These are phyloP conservation scores for Lactarius indigo DNA, from an alignment of 768 basidiomycete genomes.

Conservation along the genomic window DNA sequence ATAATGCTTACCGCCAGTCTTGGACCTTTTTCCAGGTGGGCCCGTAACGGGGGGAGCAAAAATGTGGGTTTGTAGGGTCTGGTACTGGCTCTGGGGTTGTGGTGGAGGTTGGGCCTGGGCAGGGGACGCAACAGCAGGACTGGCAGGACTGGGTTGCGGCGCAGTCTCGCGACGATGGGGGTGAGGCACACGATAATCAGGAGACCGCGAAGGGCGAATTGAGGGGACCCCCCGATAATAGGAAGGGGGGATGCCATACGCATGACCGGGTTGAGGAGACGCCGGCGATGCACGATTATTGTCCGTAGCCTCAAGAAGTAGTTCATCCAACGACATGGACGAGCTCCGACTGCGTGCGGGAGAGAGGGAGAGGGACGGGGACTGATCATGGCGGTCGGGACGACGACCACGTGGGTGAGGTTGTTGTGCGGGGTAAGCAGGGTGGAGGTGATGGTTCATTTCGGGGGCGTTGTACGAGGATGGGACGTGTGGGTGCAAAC, in stretches of 20 bases:
- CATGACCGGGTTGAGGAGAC: slow-evolving; percentile 28
- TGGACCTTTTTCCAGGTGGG: slow-evolving; percentile 65
- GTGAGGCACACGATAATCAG: slow-evolving; percentile 17
- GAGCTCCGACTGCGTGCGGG: slow-evolving; percentile 35
- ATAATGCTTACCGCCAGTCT: slow-evolving; percentile 34
- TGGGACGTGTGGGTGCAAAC: slow-evolving; percentile 27
- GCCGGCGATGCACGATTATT: slow-evolving; percentile 33
- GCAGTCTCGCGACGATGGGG: slow-evolving; percentile 11
- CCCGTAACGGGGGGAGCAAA: slow-evolving; percentile 73
- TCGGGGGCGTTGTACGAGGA: slow-evolving; percentile 24
- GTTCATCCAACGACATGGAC: slow-evolving; percentile 43
- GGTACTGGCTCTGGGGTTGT: slow-evolving; percentile 36
- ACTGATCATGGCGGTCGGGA: slow-evolving; percentile 21
- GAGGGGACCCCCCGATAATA: slow-evolving; percentile 22
- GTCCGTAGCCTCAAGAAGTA: slow-evolving; percentile 44
- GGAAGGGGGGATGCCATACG: slow-evolving; percentile 31
- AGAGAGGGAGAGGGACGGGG: slow-evolving; percentile 33
- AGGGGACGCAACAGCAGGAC: slow-evolving; percentile 22
- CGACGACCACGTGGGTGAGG: slow-evolving; percentile 29
- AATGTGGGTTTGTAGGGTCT: slow-evolving; percentile 60
- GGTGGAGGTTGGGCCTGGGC: slow-evolving; percentile 28
- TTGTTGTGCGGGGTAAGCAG: slow-evolving; percentile 28
- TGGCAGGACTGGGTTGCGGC: slow-evolving; percentile 6
- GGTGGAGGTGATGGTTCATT: slow-evolving; percentile 28
- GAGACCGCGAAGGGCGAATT: slow-evolving; percentile 17